Conservation (phyloP, 768 basidiomycete genomes). For the Zangia roseola region DNA sequence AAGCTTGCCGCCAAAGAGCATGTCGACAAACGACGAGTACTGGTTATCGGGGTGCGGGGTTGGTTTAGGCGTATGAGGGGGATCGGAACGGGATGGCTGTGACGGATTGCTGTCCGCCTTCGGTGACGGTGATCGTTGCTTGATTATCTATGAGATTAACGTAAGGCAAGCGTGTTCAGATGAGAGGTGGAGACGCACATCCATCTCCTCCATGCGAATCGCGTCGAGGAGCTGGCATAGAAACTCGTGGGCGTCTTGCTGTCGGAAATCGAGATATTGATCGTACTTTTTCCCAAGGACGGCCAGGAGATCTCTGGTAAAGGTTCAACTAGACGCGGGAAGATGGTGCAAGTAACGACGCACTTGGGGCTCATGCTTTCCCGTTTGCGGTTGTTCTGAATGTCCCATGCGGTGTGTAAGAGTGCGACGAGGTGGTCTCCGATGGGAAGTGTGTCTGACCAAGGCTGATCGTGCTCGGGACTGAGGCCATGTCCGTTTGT, state of each 20-base stretch:
- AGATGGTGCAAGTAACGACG: constrained; percentile 25
- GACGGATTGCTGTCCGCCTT: constrained; percentile 35
- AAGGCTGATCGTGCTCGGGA: constrained; percentile 49
- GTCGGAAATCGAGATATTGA: constrained; percentile 92
- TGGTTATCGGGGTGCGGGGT: constrained; percentile 40
- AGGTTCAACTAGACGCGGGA: background rate
- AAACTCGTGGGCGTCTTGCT: constrained; percentile 96
- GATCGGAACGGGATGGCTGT: background rate
- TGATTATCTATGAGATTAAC: constrained; percentile 61
- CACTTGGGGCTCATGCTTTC: constrained; percentile 68
- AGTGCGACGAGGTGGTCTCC: constrained; percentile 65
- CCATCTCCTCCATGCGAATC: constrained; percentile 93
- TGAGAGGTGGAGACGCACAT: constrained; percentile 47
- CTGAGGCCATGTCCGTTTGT: constrained; percentile 55
- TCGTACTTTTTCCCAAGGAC: constrained; percentile 83
- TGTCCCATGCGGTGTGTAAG: constrained; percentile 62
- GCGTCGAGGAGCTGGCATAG: constrained; percentile 86
- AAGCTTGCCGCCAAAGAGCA: constrained; percentile 86
- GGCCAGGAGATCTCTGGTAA: constrained; percentile 55
- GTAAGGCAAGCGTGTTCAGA: background rate
- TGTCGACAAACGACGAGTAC: constrained; percentile 76
- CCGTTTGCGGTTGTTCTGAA: constrained; percentile 50
- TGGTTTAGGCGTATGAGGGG: background rate
- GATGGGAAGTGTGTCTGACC: constrained; percentile 63
- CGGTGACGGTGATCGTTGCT: constrained; percentile 53